A percentile compares a stretch with the other conserved stretches of the same genome.
phyloP scores from a whole-genome alignment of 108 stramenopile species.

The Cyclotella cryptica region DNA sequence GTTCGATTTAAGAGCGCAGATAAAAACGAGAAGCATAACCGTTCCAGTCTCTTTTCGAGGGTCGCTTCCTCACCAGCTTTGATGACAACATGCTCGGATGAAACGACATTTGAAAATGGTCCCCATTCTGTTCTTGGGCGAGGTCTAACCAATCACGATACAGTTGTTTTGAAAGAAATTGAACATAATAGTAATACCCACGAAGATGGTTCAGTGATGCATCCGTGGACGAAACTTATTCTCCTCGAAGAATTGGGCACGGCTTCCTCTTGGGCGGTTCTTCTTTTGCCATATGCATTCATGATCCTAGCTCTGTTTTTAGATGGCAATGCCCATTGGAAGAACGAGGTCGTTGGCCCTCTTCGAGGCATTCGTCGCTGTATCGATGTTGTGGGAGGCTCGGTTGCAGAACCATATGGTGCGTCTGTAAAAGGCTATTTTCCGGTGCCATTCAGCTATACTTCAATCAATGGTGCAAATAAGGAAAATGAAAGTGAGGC shows the following conservation, averaged over 20 bases:
- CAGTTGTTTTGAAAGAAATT: constrained; percentile 51
- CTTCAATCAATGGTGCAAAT: not conserved
- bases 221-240: constrained; percentile 77
- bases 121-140: not conserved
- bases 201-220: constrained; percentile 33
- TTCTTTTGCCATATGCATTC: constrained; percentile 71
- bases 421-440: constrained; percentile 43
- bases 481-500: constrained; percentile 13
- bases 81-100: constrained; percentile 28
- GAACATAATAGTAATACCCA: constrained; percentile 12
- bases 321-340: constrained; percentile 52
- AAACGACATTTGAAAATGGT: not conserved
- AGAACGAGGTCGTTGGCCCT: constrained; percentile 53
- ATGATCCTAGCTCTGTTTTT: constrained; percentile 63
- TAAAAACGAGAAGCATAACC: not conserved
- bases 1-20: constrained; percentile 12
- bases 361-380: constrained; percentile 36
- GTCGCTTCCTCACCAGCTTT: constrained; percentile 47
- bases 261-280: constrained; percentile 74
- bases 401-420: constrained; percentile 37
- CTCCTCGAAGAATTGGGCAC: constrained; percentile 83
- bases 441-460: constrained; percentile 45
- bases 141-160: constrained; percentile 5
- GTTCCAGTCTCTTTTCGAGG: constrained; percentile 21
- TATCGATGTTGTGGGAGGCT: constrained; percentile 23